Evolutionary conservation across 768 basidiomycete species (phyloP).

Genomic region (Lentinula edodes): DNA sequence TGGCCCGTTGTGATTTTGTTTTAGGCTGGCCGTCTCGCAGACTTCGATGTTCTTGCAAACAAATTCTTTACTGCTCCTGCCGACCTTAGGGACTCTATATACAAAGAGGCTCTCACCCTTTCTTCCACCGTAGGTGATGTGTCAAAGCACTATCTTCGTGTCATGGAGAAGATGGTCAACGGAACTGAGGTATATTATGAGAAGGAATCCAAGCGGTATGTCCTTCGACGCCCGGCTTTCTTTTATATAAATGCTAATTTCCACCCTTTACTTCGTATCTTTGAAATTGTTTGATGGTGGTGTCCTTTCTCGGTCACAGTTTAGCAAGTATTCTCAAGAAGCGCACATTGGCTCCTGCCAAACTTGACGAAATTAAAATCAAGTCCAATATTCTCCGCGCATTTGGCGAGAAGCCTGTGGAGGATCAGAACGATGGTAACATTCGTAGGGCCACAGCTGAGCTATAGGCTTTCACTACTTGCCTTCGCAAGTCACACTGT

Average conservation of each 20-base stretch:
- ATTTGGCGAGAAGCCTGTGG: constrained; percentile 41
- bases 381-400: constrained; percentile 82
- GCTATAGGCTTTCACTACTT: constrained; percentile 26
- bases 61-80: constrained; percentile 64
- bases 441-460: constrained; percentile 28
- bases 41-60: constrained; percentile 73
- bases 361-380: constrained; percentile 90
- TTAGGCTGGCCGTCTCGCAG: constrained; percentile 76
- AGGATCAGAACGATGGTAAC: constrained; percentile 14
- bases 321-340: constrained; percentile 73
- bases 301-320: constrained; percentile 30
- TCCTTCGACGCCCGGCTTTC: constrained; percentile 8
- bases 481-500: not conserved
- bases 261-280: constrained; percentile 3
- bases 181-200: constrained; percentile 70
- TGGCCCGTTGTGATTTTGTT: not conserved
- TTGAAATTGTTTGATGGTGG: constrained; percentile 9
- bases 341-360: constrained; percentile 65
- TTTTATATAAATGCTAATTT: constrained; percentile 8
- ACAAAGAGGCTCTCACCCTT: constrained; percentile 56
- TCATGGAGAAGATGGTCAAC: constrained; percentile 83
- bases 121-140: constrained; percentile 44
- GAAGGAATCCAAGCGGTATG: constrained; percentile 83
- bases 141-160: constrained; percentile 77
- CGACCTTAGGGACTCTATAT: constrained; percentile 53